Evolutionary conservation across 139 green algal species (phyloP).

Genomic region (Coelastrella sp.): DNA sequence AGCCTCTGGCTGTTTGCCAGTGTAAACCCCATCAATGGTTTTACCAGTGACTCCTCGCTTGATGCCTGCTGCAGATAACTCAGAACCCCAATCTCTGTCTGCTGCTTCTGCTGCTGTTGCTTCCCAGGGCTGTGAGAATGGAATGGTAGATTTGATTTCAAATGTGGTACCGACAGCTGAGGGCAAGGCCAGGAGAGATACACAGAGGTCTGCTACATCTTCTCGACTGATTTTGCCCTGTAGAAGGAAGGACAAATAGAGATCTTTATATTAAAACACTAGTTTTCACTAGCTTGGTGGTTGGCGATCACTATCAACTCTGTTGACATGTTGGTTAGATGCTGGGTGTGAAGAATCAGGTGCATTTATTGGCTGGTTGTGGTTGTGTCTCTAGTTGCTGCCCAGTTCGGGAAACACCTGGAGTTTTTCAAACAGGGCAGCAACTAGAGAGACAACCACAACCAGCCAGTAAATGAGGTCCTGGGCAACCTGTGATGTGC

Average conservation of each 20-base stretch:
- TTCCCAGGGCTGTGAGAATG: slow-evolving; percentile 79
- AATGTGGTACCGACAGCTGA: slow-evolving; percentile 79
- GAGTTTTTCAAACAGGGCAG: no score
- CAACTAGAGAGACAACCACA: no score
- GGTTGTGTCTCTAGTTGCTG: no score
- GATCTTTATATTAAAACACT: neutral
- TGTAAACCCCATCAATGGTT: slow-evolving; percentile 80
- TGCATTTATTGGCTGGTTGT: no score
- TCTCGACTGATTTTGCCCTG: slow-evolving; percentile 87
- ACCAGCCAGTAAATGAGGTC: no score
- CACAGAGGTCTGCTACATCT: slow-evolving; percentile 89
- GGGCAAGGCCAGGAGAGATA: slow-evolving; percentile 71
- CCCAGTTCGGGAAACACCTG: no score
- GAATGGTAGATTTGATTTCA: slow-evolving; percentile 88
- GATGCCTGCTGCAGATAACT: slow-evolving; percentile 58
- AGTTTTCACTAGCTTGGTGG: neutral
- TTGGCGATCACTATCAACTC: neutral
- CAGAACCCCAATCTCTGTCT: slow-evolving; percentile 61
- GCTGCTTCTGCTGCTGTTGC: slow-evolving; percentile 7
- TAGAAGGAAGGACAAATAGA: neutral
- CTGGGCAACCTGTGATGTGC: no score
- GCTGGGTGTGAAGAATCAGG: no score
- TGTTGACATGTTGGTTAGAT: no score
- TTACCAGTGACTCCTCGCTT: slow-evolving; percentile 75
- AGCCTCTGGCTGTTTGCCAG: slow-evolving; percentile 65